Evolutionary conservation across 2,329 filamentous ascomycete species (phyloP).

Genomic region (Coleophoma eucalyptorum): DNA sequence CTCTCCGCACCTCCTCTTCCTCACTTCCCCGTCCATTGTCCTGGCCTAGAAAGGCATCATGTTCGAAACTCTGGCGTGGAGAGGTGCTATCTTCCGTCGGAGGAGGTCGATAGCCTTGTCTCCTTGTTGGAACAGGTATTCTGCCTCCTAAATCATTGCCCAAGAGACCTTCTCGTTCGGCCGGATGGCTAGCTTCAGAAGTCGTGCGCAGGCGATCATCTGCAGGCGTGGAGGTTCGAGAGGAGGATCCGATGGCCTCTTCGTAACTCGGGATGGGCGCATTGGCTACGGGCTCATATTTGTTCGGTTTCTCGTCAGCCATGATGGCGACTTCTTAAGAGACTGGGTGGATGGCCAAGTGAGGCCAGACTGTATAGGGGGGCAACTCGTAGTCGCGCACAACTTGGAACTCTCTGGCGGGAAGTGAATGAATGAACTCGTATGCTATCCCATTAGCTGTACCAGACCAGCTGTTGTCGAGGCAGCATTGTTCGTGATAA

Average conservation of each 20-base stretch:
- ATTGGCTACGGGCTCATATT: conserved; percentile 56
- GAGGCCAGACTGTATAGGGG: background rate
- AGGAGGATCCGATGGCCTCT: conserved; percentile 67
- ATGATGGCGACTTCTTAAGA: conserved; percentile 10
- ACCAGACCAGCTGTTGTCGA: conserved; percentile 22
- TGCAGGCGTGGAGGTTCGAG: conserved; percentile 56
- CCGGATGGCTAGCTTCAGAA: conserved; percentile 63
- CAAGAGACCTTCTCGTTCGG: conserved; percentile 75
- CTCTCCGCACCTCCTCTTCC: conserved; percentile 68
- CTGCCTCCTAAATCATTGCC: conserved; percentile 41
- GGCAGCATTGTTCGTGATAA: conserved; percentile 13
- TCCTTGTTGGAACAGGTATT: conserved; percentile 35
- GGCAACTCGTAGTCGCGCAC: background rate
- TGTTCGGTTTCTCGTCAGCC: conserved; percentile 49
- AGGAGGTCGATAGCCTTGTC: conserved; percentile 68
- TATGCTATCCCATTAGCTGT: conserved; percentile 2
- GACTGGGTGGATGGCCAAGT: background rate
- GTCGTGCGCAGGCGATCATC: conserved; percentile 55
- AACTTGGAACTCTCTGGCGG: too few relatives aligned
- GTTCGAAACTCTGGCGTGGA: conserved; percentile 21
- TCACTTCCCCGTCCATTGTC: conserved; percentile 43
- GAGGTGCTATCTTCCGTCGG: conserved; percentile 73
- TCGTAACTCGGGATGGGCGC: conserved; percentile 71
- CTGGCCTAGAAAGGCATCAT: conserved; percentile 44
- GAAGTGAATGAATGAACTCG: background rate